These are phyloP conservation scores for Aethionema arabicum DNA, from an alignment of 345 rosid species.

Conservation along the genomic window DNA sequence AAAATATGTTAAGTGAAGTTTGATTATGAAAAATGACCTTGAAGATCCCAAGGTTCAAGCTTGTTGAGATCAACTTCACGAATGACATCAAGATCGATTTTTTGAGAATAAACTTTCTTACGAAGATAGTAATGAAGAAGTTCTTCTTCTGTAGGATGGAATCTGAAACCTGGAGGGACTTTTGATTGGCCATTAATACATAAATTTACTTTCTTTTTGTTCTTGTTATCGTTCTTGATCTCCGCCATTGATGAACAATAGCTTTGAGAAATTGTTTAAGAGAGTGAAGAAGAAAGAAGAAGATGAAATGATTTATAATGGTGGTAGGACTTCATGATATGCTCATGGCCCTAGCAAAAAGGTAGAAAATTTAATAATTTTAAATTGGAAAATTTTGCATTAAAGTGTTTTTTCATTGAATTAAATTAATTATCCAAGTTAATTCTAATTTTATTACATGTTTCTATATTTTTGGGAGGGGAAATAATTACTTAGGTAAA, in stretches of 20 bases:
- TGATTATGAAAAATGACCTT: constrained; percentile 50
- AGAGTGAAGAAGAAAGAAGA: constrained; percentile 46
- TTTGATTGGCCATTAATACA: constrained; percentile 93
- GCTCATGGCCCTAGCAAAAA: constrained; percentile 26
- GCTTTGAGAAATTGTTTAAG: constrained; percentile 38
- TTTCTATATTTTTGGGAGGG: too few species aligned
- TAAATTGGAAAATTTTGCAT: too few species aligned
- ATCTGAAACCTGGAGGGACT: constrained; percentile 98
- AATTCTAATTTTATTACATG: too few species aligned
- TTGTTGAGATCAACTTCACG: constrained; percentile 98
- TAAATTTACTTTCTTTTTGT: constrained; percentile 52
- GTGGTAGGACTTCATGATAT: constrained; percentile 43
- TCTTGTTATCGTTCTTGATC: too few species aligned
- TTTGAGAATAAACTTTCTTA: constrained; percentile 79
- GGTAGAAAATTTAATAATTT: constrained; percentile 6
- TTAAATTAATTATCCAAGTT: too few species aligned
- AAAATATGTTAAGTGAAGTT: too few species aligned
- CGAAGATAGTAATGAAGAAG: constrained; percentile 91
- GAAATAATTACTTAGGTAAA: not conserved
- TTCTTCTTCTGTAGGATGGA: constrained; percentile 97
- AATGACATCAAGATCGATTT: constrained; percentile 93
- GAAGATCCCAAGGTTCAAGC: constrained; percentile 99
- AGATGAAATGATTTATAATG: constrained; percentile 72
- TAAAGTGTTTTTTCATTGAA: too few species aligned
- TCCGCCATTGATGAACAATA: constrained; percentile 43